Conservation (phyloP, 441 rosid genomes). For the Lepidium campestre region DNA sequence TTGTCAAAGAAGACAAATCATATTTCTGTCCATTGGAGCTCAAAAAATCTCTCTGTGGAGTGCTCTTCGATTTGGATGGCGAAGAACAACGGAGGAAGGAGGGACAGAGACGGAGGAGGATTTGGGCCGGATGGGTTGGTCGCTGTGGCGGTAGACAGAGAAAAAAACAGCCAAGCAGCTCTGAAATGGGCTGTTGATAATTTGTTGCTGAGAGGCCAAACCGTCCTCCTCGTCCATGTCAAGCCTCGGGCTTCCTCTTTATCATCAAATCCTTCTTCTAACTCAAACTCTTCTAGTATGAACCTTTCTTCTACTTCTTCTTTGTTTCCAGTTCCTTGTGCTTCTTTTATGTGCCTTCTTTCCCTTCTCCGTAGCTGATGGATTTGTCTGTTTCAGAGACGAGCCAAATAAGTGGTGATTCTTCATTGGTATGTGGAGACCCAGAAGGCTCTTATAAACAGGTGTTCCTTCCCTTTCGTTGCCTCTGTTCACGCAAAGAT, state of each 20-base stretch:
- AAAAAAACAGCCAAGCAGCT: slow-evolving; percentile 71
- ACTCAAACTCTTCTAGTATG: slow-evolving; percentile 33
- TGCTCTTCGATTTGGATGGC: slow-evolving; percentile 5
- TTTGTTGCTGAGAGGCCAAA: slow-evolving; percentile 59
- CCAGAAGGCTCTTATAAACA: slow-evolving; percentile 53
- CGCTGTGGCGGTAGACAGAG: slow-evolving; percentile 75
- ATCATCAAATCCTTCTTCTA: slow-evolving; percentile 21
- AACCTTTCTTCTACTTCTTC: background rate
- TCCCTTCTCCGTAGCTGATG: slow-evolving; percentile 2
- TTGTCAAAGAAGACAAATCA: background rate
- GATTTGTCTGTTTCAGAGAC: slow-evolving; percentile 29
- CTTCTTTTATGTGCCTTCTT: background rate
- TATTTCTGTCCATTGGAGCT: background rate
- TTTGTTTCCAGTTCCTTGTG: background rate
- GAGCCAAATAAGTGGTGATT: slow-evolving; percentile 34
- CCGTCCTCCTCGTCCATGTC: slow-evolving; percentile 74
- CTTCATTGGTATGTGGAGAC: slow-evolving; percentile 36
- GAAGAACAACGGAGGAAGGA: slow-evolving; percentile 17
- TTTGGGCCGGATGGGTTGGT: slow-evolving; percentile 41
- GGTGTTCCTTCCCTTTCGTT: slow-evolving; percentile 86
- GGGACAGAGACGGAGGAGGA: slow-evolving; percentile 29
- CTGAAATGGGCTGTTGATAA: slow-evolving; percentile 76
- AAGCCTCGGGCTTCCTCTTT: slow-evolving; percentile 34
- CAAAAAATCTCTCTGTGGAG: background rate
- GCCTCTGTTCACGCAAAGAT: slow-evolving; percentile 88